Base-by-base conservation (phyloP, 495 filamentous ascomycete species). In the Daldinia vernicosa region DNA sequence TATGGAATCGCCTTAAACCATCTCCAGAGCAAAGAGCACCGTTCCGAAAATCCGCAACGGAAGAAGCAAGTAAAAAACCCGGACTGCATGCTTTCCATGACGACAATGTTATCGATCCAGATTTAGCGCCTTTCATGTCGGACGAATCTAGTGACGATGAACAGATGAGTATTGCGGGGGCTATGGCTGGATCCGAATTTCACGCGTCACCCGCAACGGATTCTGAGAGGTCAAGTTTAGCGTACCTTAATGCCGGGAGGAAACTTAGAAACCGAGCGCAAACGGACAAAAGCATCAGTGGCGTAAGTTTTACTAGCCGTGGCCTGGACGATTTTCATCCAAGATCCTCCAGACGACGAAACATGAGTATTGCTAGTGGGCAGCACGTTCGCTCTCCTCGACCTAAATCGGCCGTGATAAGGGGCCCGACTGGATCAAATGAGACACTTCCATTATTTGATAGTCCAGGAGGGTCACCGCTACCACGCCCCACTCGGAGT, bases 61-160 rank as follows among this genome's bases (percentile, higher is more conserved):
- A 97, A 54, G 81, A 88, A 28, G 79, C 82, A 17, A 72, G 70
- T 5, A 85, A 83, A 55, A 89, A 89, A 60, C 83, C 87, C n/a
- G 86, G 88, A 14, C 84, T 97, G 7, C 90, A 94, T 35, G 93
- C 95, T 28, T 98, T 99, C 72, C 96, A 98, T 75, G 93, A 93
- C 71, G 96, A 99, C 76, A 98, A 93, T 73, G 97, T 99, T 70
- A 98, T 98, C 75, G 96, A 99, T 74, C 95, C 96, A 3, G 96
- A 98, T 74, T 83, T 98, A 15, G 94, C 94, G 2, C 92, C 93
- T 28, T 98, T 95, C 80, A 90, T 98, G 83, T 98, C 95, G 17
- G 96, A 99, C 78, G 93, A 90, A 22, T 95, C 93, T 1, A 98
- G 92, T 74, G 95, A 90, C 17, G 94, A 97, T 71, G 94, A 98